These are phyloP conservation scores for Phytophthora uliginosa DNA, from an alignment of 352 stramenopile species.

Conservation along the genomic window DNA sequence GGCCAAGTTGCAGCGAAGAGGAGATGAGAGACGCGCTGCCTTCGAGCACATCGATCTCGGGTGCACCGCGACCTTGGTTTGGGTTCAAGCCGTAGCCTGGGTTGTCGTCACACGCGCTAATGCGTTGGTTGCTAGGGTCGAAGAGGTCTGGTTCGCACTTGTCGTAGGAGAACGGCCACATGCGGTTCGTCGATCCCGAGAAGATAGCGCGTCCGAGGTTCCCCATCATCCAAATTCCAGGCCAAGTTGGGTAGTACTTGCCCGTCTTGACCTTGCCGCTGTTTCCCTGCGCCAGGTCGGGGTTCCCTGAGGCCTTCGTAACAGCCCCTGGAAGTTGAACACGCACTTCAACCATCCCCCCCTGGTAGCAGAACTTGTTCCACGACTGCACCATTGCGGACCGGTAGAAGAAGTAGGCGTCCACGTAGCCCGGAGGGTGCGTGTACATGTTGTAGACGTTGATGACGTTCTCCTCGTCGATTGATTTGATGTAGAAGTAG, in stretches of 20 bases:
- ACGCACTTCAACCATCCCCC: conserved; percentile 91
- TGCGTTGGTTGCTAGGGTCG: too few species aligned
- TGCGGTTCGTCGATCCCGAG: too few species aligned
- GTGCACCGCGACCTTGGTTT: too few species aligned
- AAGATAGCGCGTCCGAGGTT: too few species aligned
- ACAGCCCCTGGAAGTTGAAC: conserved; percentile 91
- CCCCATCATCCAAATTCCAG: too few species aligned
- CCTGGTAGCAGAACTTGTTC: conserved; percentile 97
- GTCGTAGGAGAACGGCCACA: too few species aligned
- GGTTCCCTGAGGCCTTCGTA: conserved; percentile 52
- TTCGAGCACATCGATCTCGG: too few species aligned
- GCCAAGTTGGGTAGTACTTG: conserved; percentile 59
- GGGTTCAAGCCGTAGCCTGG: too few species aligned
- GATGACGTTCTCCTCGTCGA: conserved; percentile 46
- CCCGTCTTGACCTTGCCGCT: conserved; percentile 57
- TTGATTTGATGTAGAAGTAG: conserved; percentile 54
- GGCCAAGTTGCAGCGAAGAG: too few species aligned
- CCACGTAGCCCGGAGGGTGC: conserved; percentile 51
- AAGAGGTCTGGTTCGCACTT: too few species aligned
- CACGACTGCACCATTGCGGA: conserved; percentile 93
- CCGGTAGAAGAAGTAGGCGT: conserved; percentile 51
- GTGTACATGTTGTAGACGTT: conserved; percentile 70
- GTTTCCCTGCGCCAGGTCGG: conserved; percentile 42
- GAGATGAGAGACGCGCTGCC: too few species aligned
- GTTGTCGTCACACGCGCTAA: too few species aligned